Evolutionary conservation across 2,329 filamentous ascomycete species (phyloP).

Genomic region (Tympanopsis confertula): DNA sequence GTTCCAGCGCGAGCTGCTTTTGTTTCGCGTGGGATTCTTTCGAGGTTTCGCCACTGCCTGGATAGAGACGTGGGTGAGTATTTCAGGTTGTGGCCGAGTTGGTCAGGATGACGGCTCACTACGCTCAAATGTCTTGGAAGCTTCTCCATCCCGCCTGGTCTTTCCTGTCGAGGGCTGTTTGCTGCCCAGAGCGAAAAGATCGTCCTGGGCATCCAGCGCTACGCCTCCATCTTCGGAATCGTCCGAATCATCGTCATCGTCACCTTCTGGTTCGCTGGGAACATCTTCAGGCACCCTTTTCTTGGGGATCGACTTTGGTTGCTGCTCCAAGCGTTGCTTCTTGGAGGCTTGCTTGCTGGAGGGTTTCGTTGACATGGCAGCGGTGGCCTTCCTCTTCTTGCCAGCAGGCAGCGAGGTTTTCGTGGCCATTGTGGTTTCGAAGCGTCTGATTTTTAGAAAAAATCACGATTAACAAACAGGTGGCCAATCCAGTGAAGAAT

Average conservation of each 20-base stretch:
- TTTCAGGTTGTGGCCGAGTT: slow-evolving; percentile 3
- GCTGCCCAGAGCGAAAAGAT: no score
- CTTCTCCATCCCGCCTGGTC: slow-evolving; percentile 8
- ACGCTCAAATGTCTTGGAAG: slow-evolving; percentile 27
- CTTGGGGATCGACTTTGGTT: slow-evolving; percentile 20
- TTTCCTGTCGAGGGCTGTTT: slow-evolving; percentile 16
- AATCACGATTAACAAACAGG: no score
- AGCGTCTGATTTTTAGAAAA: background rate
- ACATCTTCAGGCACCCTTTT: slow-evolving; percentile 19
- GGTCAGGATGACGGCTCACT: slow-evolving; percentile 13
- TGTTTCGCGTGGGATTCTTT: slow-evolving; percentile 89
- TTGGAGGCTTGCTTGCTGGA: slow-evolving; percentile 28
- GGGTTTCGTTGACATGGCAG: no score
- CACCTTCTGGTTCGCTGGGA: slow-evolving; percentile 19
- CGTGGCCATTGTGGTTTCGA: slow-evolving; percentile 34
- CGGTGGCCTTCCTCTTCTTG: slow-evolving; percentile 45
- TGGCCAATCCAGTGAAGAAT: no score
- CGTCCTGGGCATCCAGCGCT: slow-evolving; percentile 25
- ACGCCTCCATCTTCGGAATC: slow-evolving; percentile 43
- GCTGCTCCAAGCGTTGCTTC: slow-evolving; percentile 37
- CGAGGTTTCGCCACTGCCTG: slow-evolving; percentile 44
- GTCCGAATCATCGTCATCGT: slow-evolving; percentile 23
- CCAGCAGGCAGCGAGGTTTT: slow-evolving; percentile 32
- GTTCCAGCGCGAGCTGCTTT: slow-evolving; percentile 75
- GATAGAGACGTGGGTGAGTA: slow-evolving; percentile 4